phyloP scores from a whole-genome alignment of 306 rosid species.

The Inga oerstediana region DNA sequence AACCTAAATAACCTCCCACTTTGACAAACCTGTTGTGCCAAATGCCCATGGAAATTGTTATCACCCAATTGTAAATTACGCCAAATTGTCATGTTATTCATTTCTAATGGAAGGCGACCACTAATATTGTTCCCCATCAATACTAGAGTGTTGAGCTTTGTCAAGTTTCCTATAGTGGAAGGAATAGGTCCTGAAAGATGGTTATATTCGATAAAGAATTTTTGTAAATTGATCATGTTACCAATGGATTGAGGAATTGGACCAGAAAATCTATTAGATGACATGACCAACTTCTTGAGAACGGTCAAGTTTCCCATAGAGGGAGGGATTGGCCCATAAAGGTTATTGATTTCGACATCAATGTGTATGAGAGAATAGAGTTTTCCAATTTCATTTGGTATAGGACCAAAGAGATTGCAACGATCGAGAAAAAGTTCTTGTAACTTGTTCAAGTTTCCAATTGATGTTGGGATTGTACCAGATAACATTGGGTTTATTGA shows the following conservation, averaged over 20 bases:
- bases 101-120: constrained; percentile 11
- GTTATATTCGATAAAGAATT: background rate
- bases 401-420: background rate
- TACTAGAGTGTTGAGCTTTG: background rate
- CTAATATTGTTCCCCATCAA: background rate
- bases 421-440: background rate
- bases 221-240: background rate
- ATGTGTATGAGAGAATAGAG: background rate
- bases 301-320: background rate
- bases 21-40: constrained; percentile 28
- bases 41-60: constrained; percentile 21
- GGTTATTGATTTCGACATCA: background rate
- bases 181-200: background rate
- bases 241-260: background rate
- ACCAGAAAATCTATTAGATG: background rate
- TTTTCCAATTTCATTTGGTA: background rate
- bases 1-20: background rate
- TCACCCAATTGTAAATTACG: background rate
- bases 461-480: background rate
- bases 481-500: background rate
- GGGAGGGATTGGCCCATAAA: background rate
- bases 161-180: constrained; percentile 8
- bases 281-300: background rate
- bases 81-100: constrained; percentile 11
- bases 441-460: constrained; percentile 11